Conservation (phyloP, 2,329 filamentous ascomycete genomes). For the Ceratocystiopsis minuta region DNA sequence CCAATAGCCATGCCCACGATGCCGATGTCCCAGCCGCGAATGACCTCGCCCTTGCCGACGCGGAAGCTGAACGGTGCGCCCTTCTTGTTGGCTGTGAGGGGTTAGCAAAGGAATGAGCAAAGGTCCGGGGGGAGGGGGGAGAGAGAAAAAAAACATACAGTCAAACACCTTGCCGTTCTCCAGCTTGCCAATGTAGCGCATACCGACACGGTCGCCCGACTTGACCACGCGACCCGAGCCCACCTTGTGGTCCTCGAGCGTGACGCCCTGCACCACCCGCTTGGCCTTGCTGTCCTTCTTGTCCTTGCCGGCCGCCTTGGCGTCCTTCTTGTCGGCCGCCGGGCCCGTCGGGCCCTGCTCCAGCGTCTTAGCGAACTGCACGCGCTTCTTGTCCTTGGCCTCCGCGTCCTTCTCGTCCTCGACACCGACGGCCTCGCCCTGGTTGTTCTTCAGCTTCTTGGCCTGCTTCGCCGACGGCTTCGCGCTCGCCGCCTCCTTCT, state of each 20-base stretch:
- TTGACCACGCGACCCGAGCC: constrained; percentile 74
- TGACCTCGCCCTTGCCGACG: constrained; percentile 85
- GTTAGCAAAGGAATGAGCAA: not conserved
- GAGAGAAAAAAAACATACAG: constrained; percentile 36
- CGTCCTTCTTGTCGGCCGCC: constrained; percentile 14
- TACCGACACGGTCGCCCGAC: constrained; percentile 75
- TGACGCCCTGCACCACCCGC: constrained; percentile 75
- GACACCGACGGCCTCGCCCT: constrained; percentile 60
- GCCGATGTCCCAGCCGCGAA: constrained; percentile 97
- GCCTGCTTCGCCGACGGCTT: constrained; percentile 91
- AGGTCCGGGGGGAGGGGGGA: not conserved
- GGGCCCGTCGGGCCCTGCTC: constrained; percentile 85
- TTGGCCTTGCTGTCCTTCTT: constrained; percentile 33
- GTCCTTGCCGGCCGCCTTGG: constrained; percentile 20
- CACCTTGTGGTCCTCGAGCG: constrained; percentile 85
- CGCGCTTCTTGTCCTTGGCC: constrained; percentile 71
- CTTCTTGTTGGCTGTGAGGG: constrained; percentile 74
- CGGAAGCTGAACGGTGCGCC: constrained; percentile 95
- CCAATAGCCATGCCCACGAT: constrained; percentile 82
- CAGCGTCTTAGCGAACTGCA: constrained; percentile 97
- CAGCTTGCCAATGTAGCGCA: constrained; percentile 97
- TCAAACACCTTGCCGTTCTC: constrained; percentile 91
- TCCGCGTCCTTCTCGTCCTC: constrained; percentile 43
- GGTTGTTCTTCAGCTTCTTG: constrained; percentile 98
- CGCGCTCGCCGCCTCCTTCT: constrained; percentile 48